Evolutionary conservation across 1,284 basidiomycete genomes (phyloP), one percentile per base, ranked within the genome.

Genomic region (Meira miltonrushii): DNA sequence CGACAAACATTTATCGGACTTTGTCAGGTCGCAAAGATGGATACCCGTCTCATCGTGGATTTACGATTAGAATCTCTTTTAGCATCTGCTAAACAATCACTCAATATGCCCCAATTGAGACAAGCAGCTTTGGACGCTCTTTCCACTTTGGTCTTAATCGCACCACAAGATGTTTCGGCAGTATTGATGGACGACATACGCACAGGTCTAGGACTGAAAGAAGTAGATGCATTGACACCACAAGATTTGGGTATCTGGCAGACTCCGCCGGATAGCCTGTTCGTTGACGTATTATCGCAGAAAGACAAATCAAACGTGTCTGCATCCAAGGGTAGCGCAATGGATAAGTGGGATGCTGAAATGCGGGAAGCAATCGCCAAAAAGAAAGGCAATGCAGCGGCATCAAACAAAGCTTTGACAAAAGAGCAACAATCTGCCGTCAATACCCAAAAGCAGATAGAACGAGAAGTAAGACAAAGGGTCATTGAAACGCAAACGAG

Each of bases 321-420:
- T 55, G 70, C 68, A 59, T 61, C 64, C 52, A 72, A 72, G 57
- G 64, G 71, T 37, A 64, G 65, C 23, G 68, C 64, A 51, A 68
- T 77, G 52, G 76, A 78, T 39, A 58, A 66, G 41, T 78, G 76
- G 76, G 76, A 78, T 39, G 73, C 69, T 15, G 75, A 78, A 59
- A 65, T 78, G 17, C 69, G 76, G 33, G 70, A 68, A 33, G 66
- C 68, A 33, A 68, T 78, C 19, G 76, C 75, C 17, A 68, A 67
- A 60, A 75, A 77, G 61, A 78, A 78, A 61, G 28, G 28, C 3
- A 33, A 33, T 33, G 8, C 28, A 33, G 28, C 28, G 2, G 64
- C 70, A 2, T 66, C 65, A 33, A 70, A 58, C 49, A 67, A 69
- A 59, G 64, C 64, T 19, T 67, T 73, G 44, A 73, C 76, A 7